These are phyloP conservation scores for Cutaneotrichosporon dermatis DNA, from an alignment of 1,284 basidiomycete genomes.

Conservation along the genomic window DNA sequence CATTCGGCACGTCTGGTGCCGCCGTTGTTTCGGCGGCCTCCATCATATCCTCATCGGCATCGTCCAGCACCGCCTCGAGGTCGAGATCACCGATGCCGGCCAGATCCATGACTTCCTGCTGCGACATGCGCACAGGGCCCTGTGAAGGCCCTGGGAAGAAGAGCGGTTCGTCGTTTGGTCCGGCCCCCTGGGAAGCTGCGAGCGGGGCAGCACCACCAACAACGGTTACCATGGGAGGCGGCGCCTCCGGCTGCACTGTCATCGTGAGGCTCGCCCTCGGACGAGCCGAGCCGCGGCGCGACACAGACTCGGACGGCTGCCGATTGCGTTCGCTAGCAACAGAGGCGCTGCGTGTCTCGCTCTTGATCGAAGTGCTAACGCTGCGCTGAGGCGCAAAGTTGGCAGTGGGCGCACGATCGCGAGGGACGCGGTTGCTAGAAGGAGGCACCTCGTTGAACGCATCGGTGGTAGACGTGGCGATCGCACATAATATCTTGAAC, in stretches of 20 bases:
- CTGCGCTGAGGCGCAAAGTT: constrained; percentile 1
- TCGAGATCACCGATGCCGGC: constrained; percentile 29
- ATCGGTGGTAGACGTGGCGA: constrained; percentile 44
- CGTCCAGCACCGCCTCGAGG: constrained; percentile 28
- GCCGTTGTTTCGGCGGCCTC: not conserved
- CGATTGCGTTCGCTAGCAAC: not conserved
- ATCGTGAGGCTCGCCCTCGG: constrained; percentile 21
- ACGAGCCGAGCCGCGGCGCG: not conserved
- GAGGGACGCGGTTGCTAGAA: not conserved
- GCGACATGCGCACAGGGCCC: constrained; percentile 22
- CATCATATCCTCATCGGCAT: constrained; percentile 18
- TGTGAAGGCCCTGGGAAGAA: constrained; percentile 24
- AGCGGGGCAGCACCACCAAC: not conserved
- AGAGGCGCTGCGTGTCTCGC: constrained; percentile 1
- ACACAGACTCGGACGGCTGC: not conserved
- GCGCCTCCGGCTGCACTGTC: not conserved
- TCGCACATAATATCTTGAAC: constrained; percentile 41
- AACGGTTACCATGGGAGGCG: constrained; percentile 5
- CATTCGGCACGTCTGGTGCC: constrained; percentile 1
- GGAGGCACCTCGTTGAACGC: constrained; percentile 23
- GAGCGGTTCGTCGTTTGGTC: constrained; percentile 18
- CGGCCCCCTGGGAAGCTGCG: not conserved
- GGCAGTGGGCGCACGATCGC: not conserved
- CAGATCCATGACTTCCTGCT: constrained; percentile 29
- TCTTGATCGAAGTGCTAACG: not conserved